Conservation (phyloP, 352 stramenopile genomes). For the Phytophthora pseudosyringae region DNA sequence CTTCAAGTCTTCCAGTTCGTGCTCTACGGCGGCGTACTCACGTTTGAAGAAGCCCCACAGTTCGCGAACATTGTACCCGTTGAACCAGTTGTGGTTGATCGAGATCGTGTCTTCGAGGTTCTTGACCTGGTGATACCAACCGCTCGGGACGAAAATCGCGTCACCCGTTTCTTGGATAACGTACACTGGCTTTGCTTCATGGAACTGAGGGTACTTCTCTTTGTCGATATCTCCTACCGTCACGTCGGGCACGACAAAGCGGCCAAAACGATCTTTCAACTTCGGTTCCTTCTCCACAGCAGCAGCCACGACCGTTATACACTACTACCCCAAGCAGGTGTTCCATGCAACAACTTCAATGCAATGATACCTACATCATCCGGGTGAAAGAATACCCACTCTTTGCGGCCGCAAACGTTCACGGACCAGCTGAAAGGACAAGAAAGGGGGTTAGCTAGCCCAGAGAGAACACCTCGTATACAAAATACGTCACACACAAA, state of each 20-base stretch:
- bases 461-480: too few relatives aligned
- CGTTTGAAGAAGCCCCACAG: slow-evolving; percentile 78
- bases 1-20: slow-evolving; percentile 69
- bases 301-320: slow-evolving; percentile 6
- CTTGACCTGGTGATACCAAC: slow-evolving; percentile 95
- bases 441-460: too few relatives aligned
- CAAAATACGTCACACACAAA: slow-evolving; percentile 17
- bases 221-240: slow-evolving; percentile 49
- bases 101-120: slow-evolving; percentile 95
- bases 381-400: slow-evolving; percentile 92
- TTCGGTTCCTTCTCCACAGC: slow-evolving; percentile 63
- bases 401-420: slow-evolving; percentile 95
- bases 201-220: slow-evolving; percentile 60
- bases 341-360: not conserved
- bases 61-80: slow-evolving; percentile 72
- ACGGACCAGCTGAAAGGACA: slow-evolving; percentile 92
- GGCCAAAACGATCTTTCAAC: slow-evolving; percentile 76
- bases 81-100: slow-evolving; percentile 99
- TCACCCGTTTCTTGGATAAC: slow-evolving; percentile 73
- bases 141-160: slow-evolving; percentile 96
- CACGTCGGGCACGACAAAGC: slow-evolving; percentile 62
- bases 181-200: slow-evolving; percentile 50
- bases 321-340: not conserved
- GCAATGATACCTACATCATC: slow-evolving; percentile 60
- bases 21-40: slow-evolving; percentile 65